Conservation (phyloP, 2,329 filamentous ascomycete genomes). For the Tetracladium maxilliforme region DNA sequence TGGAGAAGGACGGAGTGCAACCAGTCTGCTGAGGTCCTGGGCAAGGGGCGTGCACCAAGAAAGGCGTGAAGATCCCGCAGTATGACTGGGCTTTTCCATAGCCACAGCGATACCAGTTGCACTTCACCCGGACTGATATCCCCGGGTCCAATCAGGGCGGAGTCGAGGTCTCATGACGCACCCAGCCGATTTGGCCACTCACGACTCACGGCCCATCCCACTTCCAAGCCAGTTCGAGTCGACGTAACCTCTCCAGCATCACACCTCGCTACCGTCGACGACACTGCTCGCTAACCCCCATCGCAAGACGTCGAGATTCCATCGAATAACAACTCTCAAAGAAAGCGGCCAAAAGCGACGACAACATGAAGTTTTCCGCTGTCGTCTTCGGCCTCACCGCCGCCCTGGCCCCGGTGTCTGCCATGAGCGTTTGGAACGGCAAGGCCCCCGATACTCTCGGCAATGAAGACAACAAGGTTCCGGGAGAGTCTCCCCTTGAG, state of each 20-base stretch:
- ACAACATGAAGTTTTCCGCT: conserved; percentile 14
- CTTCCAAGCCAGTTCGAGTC: neutral
- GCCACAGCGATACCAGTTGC: no score
- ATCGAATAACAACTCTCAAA: conserved; percentile 2
- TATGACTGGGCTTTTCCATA: no score
- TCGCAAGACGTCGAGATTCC: neutral
- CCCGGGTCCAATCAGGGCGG: no score
- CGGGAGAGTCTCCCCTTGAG: conserved; percentile 72
- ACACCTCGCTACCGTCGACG: neutral
- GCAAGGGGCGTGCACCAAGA: no score
- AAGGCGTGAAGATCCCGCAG: no score
- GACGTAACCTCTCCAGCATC: neutral
- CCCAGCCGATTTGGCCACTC: neutral
- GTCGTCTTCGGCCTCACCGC: conserved; percentile 14
- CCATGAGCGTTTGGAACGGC: conserved; percentile 29
- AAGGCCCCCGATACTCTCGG: conserved; percentile 33
- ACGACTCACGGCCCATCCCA: neutral
- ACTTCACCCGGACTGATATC: no score
- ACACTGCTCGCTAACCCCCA: neutral
- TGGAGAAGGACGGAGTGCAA: no score
- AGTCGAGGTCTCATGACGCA: no score
- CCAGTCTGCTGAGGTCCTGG: no score
- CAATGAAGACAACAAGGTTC: conserved; percentile 45
- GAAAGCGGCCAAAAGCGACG: conserved; percentile 4
- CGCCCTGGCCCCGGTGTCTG: conserved; percentile 25